Base-by-base conservation (phyloP, 2,329 filamentous ascomycete genomes). In the Ilyonectria robusta region DNA sequence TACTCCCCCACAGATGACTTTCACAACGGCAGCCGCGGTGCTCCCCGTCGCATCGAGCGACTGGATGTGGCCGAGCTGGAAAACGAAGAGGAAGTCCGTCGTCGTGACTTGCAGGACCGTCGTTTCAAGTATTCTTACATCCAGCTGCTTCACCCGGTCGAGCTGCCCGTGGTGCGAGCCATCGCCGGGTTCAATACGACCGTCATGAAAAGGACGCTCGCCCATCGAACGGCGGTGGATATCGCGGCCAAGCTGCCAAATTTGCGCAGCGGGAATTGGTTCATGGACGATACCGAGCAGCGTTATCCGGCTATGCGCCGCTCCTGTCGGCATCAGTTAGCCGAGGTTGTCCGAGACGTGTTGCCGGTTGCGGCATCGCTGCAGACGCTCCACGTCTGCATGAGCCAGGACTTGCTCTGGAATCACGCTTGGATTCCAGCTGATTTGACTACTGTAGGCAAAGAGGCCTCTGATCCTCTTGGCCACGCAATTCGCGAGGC, bases 61-160 rank as follows among this genome's bases (percentile, higher is more conserved):
- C 55, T 70, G 17, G 67, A 70, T 42, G 58, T 65, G 15, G 50
- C 60, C n/a, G 65, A 68, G 21, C 46, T 53, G 48, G 68, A 46
- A n/a, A 61, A 58, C 57, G 55, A 66, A 4, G 66, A 66, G 15
- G 59, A 44, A 10, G 50, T 35, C 35, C 44, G 42, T 23, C 50
- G 56, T 11, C 66, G 66, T 9, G 66, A 70, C 51, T 59, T 70
- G 29, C 66, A 64, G 37, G 62, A 66, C 35, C 68, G 66, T 40
- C 68, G 59, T 35, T 66, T 69, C 51, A 66, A 70, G 53, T 70
- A 70, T 40, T 70, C 68, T 2, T 64, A 70, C 26, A 65, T 70
- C 29, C 35, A 48, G 9, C 35, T 70, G 9, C 63, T 69, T 31
- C 37, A 37, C 3, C 62, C 62, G 15, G 35, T 44, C n/a, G 53